A percentile compares a stretch with the other conserved stretches of the same genome.
phyloP scores from a whole-genome alignment of 345 rosid species.

The Combretum micranthum region DNA sequence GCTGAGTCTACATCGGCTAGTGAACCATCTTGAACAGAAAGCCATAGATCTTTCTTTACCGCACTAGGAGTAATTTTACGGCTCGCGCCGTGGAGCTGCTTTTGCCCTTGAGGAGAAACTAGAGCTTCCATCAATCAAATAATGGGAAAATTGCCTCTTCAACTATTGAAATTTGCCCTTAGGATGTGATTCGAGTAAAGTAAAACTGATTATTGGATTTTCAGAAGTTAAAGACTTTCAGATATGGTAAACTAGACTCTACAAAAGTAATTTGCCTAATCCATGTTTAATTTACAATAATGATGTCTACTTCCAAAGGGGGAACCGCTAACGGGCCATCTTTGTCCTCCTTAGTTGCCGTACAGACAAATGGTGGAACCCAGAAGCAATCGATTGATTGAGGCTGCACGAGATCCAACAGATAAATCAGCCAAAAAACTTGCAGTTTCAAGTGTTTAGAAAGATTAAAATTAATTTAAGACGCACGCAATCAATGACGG shows the following conservation, averaged over 20 bases:
- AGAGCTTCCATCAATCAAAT: slow-evolving; percentile 37
- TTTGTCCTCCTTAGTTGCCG: not conserved
- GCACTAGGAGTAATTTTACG: slow-evolving; percentile 39
- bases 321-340: slow-evolving; percentile 1
- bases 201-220: too few relatives aligned
- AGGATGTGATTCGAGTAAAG: not conserved
- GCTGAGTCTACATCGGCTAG: slow-evolving; percentile 77
- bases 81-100: slow-evolving; percentile 37
- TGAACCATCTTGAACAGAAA: slow-evolving; percentile 70
- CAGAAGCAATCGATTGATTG: too few relatives aligned
- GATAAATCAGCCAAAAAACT: too few relatives aligned
- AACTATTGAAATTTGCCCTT: not conserved
- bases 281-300: not conserved
- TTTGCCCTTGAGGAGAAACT: slow-evolving; percentile 55
- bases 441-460: too few relatives aligned
- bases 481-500: too few relatives aligned
- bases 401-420: too few relatives aligned
- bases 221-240: too few relatives aligned
- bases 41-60: slow-evolving; percentile 67
- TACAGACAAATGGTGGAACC: too few relatives aligned
- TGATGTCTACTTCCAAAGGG: not conserved
- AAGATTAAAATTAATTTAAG: too few relatives aligned
- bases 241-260: not conserved
- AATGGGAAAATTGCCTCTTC: not conserved
- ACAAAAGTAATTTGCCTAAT: slow-evolving; percentile 6